Conservation (phyloP, 176 grass and related monocot species). For the Hordeum vulgare region DNA sequence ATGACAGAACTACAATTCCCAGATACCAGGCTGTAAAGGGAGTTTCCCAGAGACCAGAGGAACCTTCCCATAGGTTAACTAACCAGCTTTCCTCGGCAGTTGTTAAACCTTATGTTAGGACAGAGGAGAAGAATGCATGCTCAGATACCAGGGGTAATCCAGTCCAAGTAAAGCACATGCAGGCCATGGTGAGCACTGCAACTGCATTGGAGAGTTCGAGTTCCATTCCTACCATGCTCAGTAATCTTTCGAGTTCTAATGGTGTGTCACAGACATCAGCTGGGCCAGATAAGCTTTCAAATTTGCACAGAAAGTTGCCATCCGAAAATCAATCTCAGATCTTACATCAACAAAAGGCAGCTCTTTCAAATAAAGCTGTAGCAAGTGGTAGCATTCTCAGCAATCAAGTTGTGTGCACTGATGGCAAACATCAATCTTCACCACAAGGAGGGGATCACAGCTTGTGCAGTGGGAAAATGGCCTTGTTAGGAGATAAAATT, state of each 20-base stretch:
- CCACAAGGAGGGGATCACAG: constrained; percentile 8
- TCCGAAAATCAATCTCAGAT: constrained; percentile 15
- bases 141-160: constrained; percentile 20
- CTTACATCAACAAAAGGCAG: not conserved
- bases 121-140: constrained; percentile 27
- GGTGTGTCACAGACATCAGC: constrained; percentile 19
- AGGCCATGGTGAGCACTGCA: constrained; percentile 1
- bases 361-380: constrained; percentile 10
- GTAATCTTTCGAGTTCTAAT: constrained; percentile 15
- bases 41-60: constrained; percentile 12
- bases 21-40: constrained; percentile 9
- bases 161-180: constrained; percentile 16
- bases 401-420: constrained; percentile 4
- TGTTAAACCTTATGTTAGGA: constrained; percentile 15
- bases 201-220: not conserved
- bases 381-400: not conserved
- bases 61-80: not conserved
- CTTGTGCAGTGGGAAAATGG: not conserved
- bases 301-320: constrained; percentile 1
- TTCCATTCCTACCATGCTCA: not conserved
- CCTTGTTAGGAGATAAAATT: not conserved
- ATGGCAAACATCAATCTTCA: constrained; percentile 23
- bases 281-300: constrained; percentile 15
- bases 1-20: not conserved
- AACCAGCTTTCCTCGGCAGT: not conserved